These are phyloP conservation scores for Penicillium sumatraense DNA, from an alignment of 2,329 filamentous ascomycete genomes.

Conservation along the genomic window DNA sequence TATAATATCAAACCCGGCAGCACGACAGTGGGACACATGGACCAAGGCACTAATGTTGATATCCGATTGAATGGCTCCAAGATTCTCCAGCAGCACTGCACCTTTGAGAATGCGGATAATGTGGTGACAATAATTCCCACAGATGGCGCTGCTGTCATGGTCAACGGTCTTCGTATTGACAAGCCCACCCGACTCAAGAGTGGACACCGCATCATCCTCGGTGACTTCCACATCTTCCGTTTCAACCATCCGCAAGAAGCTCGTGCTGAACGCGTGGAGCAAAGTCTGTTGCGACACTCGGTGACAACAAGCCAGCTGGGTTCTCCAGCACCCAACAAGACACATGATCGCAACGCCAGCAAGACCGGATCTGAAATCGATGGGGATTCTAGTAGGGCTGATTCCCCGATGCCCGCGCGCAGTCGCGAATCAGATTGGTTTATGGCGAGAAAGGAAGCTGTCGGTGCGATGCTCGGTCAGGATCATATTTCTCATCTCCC, in stretches of 20 bases:
- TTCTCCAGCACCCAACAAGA: slow-evolving; percentile 64
- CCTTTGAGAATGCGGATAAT: slow-evolving; percentile 90
- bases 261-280: slow-evolving; percentile 84
- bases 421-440: slow-evolving; percentile 89
- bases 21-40: slow-evolving; percentile 92
- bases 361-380: slow-evolving; percentile 78
- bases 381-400: slow-evolving; percentile 71
- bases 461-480: slow-evolving; percentile 82
- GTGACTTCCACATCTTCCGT: slow-evolving; percentile 97
- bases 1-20: slow-evolving; percentile 97
- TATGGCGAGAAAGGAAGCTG: slow-evolving; percentile 90
- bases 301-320: slow-evolving; percentile 67
- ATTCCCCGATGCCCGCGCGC: slow-evolving; percentile 76
- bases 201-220: slow-evolving; percentile 91
- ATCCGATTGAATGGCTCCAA: slow-evolving; percentile 93
- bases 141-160: slow-evolving; percentile 96
- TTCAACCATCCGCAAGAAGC: slow-evolving; percentile 99
- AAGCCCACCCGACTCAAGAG: slow-evolving; percentile 85
- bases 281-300: slow-evolving; percentile 85
- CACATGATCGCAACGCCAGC: slow-evolving; percentile 81
- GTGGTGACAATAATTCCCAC: slow-evolving; percentile 88
- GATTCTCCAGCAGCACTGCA: slow-evolving; percentile 90
- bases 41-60: slow-evolving; percentile 80
- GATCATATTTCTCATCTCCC: slow-evolving; percentile 89
- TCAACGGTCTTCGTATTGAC: slow-evolving; percentile 88